phyloP scores from a whole-genome alignment of 2,329 filamentous ascomycete species.

The Neospermospora avenae region DNA sequence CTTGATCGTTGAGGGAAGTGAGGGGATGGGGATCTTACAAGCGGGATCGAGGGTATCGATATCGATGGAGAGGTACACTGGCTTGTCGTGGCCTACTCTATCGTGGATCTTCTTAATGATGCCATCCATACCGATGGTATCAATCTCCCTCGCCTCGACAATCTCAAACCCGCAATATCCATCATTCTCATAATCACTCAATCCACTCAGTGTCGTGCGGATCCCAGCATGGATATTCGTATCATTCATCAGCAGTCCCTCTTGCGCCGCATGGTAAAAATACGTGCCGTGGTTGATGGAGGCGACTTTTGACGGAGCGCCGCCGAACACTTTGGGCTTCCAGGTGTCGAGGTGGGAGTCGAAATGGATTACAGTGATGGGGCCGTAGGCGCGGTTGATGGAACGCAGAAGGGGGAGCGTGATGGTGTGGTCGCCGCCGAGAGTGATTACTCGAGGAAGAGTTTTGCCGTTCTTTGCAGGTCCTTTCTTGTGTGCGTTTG shows the following conservation, averaged over 20 bases:
- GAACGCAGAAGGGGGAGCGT: conserved; percentile 57
- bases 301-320: conserved; percentile 71
- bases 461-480: conserved; percentile 72
- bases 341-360: conserved; percentile 68
- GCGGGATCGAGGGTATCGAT: conserved; percentile 87
- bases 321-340: conserved; percentile 84
- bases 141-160: conserved; percentile 70
- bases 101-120: conserved; percentile 77
- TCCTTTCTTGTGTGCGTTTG: conserved; percentile 63
- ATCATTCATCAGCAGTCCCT: conserved; percentile 76
- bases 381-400: conserved; percentile 59
- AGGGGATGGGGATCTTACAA: conserved; percentile 44
- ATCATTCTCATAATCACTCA: conserved; percentile 80
- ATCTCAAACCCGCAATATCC: conserved; percentile 83
- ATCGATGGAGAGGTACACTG: conserved; percentile 80
- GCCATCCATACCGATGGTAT: conserved; percentile 65
- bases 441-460: conserved; percentile 75
- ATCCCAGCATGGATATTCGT: conserved; percentile 87
- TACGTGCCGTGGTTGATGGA: conserved; percentile 85
- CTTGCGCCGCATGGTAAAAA: conserved; percentile 78
- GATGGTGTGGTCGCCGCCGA: conserved; percentile 64
- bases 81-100: conserved; percentile 68
- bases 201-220: conserved; percentile 74
- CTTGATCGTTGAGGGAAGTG: conserved; percentile 15
- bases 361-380: conserved; percentile 60